A percentile compares a stretch with the other conserved stretches of the same genome.
Conservation (phyloP, 1,284 basidiomycete genomes). For the Anthracocystis setariae region DNA sequence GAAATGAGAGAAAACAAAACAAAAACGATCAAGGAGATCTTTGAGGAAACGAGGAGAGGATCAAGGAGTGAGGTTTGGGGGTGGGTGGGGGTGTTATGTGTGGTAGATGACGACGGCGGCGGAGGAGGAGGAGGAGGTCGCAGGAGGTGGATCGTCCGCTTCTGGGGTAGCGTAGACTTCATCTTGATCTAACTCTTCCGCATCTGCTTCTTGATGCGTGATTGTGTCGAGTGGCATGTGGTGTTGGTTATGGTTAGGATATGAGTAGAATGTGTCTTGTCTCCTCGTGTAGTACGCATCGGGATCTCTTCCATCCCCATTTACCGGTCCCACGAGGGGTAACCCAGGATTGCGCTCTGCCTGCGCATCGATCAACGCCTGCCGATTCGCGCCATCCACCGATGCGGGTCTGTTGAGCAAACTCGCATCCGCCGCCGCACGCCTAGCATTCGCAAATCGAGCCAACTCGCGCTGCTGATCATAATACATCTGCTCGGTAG, state of each 20-base stretch:
- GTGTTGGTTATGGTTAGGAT: no score
- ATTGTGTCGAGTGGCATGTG: no score
- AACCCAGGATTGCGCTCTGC: constrained; percentile 28
- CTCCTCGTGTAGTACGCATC: neutral
- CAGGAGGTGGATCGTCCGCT: constrained; percentile 3
- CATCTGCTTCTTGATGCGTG: constrained; percentile 2
- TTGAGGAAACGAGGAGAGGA: no score
- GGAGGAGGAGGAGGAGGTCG: constrained; percentile 1
- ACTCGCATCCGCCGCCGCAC: constrained; percentile 24
- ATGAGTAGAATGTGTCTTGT: no score
- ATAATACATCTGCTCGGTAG: constrained; percentile 38
- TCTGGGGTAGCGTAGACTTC: constrained; percentile 33
- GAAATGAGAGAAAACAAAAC: no score
- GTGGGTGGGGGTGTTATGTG: no score
- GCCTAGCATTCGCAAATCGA: constrained; percentile 28
- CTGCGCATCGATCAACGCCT: constrained; percentile 20
- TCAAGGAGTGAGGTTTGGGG: no score
- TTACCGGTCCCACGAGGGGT: constrained; percentile 15
- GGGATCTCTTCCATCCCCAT: neutral
- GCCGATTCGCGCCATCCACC: constrained; percentile 3
- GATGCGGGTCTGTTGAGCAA: constrained; percentile 8
- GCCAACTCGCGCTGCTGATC: constrained; percentile 37
- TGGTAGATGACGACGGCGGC: neutral
- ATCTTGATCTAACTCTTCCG: neutral
- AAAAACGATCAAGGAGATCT: no score